These are phyloP conservation scores for Metarhizium humberi DNA, from an alignment of 2,329 filamentous ascomycete genomes.

Conservation along the genomic window DNA sequence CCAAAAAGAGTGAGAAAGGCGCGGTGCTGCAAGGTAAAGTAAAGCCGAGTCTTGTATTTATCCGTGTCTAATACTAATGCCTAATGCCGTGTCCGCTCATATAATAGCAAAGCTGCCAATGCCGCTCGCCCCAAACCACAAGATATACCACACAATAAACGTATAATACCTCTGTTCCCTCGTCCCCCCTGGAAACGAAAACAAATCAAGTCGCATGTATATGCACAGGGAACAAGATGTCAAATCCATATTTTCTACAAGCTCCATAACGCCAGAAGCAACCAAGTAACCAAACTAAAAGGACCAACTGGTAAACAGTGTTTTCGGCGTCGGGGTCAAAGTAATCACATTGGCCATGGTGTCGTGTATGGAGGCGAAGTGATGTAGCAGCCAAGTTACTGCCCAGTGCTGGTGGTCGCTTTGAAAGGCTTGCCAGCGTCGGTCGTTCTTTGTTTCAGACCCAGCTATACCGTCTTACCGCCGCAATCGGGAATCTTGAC, in stretches of 20 bases:
- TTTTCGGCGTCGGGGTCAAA: not conserved
- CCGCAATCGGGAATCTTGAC: conserved; percentile 81
- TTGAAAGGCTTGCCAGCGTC: not conserved
- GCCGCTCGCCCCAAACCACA: not conserved
- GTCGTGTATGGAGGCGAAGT: not conserved
- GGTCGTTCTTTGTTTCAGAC: not conserved
- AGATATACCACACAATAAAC: not conserved
- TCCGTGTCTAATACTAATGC: not conserved
- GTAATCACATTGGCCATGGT: not conserved
- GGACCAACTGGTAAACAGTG: not conserved
- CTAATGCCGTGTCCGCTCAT: not conserved
- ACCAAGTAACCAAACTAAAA: not conserved
- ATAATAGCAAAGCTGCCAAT: not conserved
- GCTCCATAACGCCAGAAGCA: too few species aligned
- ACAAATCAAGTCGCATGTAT: too few species aligned
- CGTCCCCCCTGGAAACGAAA: too few species aligned
- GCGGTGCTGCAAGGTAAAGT: too few species aligned
- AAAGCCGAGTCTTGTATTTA: not conserved
- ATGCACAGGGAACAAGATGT: too few species aligned
- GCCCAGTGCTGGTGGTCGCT: not conserved
- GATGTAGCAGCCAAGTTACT: not conserved
- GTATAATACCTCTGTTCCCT: too few species aligned
- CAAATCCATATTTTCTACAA: too few species aligned
- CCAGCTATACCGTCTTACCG: conserved; percentile 51
- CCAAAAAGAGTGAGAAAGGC: too few species aligned